Evolutionary conservation across 495 filamentous ascomycete species (phyloP), one percentile per base, ranked within the genome.

Genomic region (Talaromyces wortmannii): DNA sequence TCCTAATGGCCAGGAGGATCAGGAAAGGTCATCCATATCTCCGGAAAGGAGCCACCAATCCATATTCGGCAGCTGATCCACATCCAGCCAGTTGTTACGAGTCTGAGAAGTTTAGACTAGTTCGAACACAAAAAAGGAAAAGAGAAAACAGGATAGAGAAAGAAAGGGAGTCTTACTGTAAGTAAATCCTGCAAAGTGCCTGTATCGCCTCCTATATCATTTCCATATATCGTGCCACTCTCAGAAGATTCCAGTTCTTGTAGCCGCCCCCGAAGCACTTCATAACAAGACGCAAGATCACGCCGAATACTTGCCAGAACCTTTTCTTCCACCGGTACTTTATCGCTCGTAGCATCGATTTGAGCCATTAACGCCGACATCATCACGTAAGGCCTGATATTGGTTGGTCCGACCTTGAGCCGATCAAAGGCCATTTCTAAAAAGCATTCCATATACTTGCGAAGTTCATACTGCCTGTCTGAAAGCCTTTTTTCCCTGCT

Each of bases 31-130:
- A 15, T 49, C 47, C 29, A 32, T 30, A 30, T 49, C 47, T 30
- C 29, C 47, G 30, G 47, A 49, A 30, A 49, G 47, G 8, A 49
- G 30, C 47, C 47, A 49, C 47, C 47, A 49, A 29, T 49, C 47
- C 29, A 32, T 32, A 10, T 49, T 49, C 8, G 47, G 23, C 1
- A n/a, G 5, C 11, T 49, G 23, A 4, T 23, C 47, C 23, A 15
- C n/a, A 12, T 10, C 29, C 47, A 15, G n/a, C 47, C 17, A 32
- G n/a, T 49, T 13, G 16, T 49, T 31, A 49, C 13, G 47, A 49
- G 7, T 15, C 47, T 49, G 32, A 7, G 1, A 31, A 16, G 4
- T 49, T 31, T 31, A 31, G 30, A 29, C 16, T 7, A n/a, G 30
- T 7, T 49, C 8, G 5, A 15, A 23, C 23, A 23, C 4, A 23